Evolutionary conservation across 768 basidiomycete species (phyloP), one percentile per base, ranked within the genome.

Genomic region (Candolleomyces efflorescens): DNA sequence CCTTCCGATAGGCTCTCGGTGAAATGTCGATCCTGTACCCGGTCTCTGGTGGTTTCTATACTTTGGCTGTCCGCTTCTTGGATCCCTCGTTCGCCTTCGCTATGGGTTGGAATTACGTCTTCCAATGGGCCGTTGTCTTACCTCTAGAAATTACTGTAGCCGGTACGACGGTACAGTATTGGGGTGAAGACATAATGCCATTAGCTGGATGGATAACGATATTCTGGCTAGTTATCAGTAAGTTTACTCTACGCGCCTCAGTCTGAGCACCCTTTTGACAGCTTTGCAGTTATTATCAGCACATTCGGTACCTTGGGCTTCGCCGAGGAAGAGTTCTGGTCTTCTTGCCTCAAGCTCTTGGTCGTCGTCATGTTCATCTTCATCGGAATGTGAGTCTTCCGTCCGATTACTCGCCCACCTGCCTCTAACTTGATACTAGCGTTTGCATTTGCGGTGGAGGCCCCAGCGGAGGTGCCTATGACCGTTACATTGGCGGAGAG

Each of bases 1-100:
- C 24, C 22, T 9, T 24, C 32, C n/a, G 36, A 32, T 55, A 78
- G 75, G 78, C 78, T 64, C 68, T 79, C 53, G 77, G 77, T 62
- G 78, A 79, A 75, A 79, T 79, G 75, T 74, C 73, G 54, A 78
- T 79, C 55, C 58, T 79, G 22, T 79, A 75, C 58, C 78, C 78
- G 7, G 76, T 79, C 32, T 79, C 78, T 56, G 78, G 78, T 54
- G 78, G 76, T 53, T 79, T 79, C 67, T 79, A 79, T 60, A 78
- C 77, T 32, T 69, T 78, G 38, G 75, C 78, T 47, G 65, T 68
- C 63, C 76, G 77, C 20, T 78, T 79, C 64, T 67, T 78, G 59
- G 78, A 79, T 53, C 78, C 78, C 44, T 72, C 76, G 11, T 79
- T 78, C 59, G 76, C 76, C 32, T 78, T 78, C 54, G 75, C 77